Evolutionary conservation across 1,284 basidiomycete genomes (phyloP).

Genomic region (Pseudozyma pruni): DNA sequence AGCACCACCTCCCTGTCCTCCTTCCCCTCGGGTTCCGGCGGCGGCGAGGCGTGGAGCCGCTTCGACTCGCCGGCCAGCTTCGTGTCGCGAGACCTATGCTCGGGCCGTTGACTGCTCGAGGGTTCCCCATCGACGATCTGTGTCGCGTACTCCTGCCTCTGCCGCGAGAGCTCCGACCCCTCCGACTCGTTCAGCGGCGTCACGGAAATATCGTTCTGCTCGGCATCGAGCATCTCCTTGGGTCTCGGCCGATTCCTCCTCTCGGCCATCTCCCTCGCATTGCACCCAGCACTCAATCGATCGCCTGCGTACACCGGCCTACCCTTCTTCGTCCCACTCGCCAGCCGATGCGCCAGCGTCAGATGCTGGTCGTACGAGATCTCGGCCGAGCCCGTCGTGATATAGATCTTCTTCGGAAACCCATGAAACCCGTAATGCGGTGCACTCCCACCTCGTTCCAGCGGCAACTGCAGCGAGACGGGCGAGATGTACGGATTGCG

Average conservation of each 20-base stretch:
- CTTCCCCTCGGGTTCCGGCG: constrained; percentile 10
- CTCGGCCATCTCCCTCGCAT: constrained; percentile 47
- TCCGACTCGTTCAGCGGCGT: constrained; percentile 18
- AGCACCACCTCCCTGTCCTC: constrained; percentile 55
- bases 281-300: constrained; percentile 23
- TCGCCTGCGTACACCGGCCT: constrained; percentile 53
- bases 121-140: constrained; percentile 22
- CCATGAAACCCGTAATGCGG: constrained; percentile 61
- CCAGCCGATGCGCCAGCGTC: constrained; percentile 61
- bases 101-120: neutral
- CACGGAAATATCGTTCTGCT: constrained; percentile 8
- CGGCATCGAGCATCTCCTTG: constrained; percentile 26
- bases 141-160: neutral
- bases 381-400: constrained; percentile 59
- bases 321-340: constrained; percentile 47
- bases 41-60: constrained; percentile 5
- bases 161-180: neutral
- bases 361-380: constrained; percentile 63
- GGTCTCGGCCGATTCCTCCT: constrained; percentile 52
- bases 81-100: neutral
- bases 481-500: constrained; percentile 62
- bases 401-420: constrained; percentile 55
- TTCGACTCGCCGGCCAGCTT: neutral
- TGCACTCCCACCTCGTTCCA: constrained; percentile 35
- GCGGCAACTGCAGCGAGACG: constrained; percentile 58